Evolutionary conservation across 352 stramenopile genomes (phyloP).

Genomic region (Globisporangium nagaii): DNA sequence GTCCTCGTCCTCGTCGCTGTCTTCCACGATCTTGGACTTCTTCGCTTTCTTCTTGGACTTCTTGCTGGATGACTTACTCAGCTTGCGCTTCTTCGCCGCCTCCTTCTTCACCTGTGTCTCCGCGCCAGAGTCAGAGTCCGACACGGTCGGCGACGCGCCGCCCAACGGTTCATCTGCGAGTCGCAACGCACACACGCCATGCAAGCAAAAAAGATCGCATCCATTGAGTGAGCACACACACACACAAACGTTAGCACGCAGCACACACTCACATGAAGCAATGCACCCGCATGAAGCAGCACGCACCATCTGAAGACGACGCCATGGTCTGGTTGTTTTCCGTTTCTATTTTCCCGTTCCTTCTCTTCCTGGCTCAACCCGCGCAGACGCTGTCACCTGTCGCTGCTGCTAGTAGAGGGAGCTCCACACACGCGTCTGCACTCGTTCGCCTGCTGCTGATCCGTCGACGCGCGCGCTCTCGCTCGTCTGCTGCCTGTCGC

Average conservation of each 20-base stretch:
- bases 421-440: neutral
- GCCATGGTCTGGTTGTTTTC: constrained; percentile 6
- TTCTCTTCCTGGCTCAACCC: too few relatives aligned
- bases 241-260: neutral
- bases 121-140: constrained; percentile 75
- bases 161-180: constrained; percentile 63
- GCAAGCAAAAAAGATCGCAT: neutral
- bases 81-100: constrained; percentile 62
- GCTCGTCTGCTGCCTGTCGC: neutral
- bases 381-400: neutral
- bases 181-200: neutral
- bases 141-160: constrained; percentile 72
- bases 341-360: constrained; percentile 1
- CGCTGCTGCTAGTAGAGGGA: neutral
- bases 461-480: neutral
- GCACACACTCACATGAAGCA: neutral
- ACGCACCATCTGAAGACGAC: constrained; percentile 15
- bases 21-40: constrained; percentile 56
- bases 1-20: constrained; percentile 54
- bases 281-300: neutral
- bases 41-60: constrained; percentile 51
- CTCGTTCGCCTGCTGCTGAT: neutral
- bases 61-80: constrained; percentile 34
- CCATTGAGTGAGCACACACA: neutral
- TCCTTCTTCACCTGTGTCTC: constrained; percentile 33